A percentile compares a stretch with the other conserved stretches of the same genome.
Evolutionary conservation across 805 yeast genomes (phyloP).

Genomic region (Tetrapisispora nanseiensis): DNA sequence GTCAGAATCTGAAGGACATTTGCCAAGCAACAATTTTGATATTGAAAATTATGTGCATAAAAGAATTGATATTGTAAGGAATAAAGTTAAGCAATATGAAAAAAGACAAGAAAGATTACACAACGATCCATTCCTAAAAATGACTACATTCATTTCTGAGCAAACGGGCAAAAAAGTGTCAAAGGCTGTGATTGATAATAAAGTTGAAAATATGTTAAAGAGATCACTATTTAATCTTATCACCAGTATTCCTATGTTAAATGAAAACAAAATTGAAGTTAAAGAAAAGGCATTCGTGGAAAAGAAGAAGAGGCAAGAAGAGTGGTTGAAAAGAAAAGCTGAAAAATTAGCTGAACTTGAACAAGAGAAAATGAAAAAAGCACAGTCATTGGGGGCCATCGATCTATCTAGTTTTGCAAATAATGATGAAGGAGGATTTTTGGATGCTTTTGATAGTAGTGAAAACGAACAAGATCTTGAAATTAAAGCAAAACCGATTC

Average conservation of each 20-base stretch:
- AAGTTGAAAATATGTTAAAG: constrained; percentile 6
- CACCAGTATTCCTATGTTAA: constrained; percentile 9
- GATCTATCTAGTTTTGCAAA: constrained; percentile 20
- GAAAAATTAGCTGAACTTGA: constrained; percentile 17
- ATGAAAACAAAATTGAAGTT: constrained; percentile 15
- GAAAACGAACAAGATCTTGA: constrained; percentile 3
- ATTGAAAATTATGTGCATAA: constrained; percentile 47
- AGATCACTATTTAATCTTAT: constrained; percentile 14
- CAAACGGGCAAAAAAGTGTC: constrained; percentile 6
- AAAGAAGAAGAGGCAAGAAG: constrained; percentile 16
- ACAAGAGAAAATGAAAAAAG: background rate
- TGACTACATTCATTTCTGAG: constrained; percentile 6
- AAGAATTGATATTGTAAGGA: constrained; percentile 33
- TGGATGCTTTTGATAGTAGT: constrained; percentile 7
- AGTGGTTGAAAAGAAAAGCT: constrained; percentile 22
- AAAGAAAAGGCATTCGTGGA: constrained; percentile 27
- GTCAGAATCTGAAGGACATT: background rate
- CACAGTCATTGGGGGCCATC: constrained; percentile 6
- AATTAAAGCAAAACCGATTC: background rate
- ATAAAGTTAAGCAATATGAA: constrained; percentile 24
- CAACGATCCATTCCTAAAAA: constrained; percentile 23
- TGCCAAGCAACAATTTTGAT: constrained; percentile 34
- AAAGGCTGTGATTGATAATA: constrained; percentile 7
- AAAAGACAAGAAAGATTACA: constrained; percentile 11
- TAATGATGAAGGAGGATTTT: constrained; percentile 25